Percentiles rank a stretch among this genome's conserved stretches.
Evolutionary conservation across 1,284 basidiomycete genomes (phyloP).

Genomic region (Leccinum griseonigrum): DNA sequence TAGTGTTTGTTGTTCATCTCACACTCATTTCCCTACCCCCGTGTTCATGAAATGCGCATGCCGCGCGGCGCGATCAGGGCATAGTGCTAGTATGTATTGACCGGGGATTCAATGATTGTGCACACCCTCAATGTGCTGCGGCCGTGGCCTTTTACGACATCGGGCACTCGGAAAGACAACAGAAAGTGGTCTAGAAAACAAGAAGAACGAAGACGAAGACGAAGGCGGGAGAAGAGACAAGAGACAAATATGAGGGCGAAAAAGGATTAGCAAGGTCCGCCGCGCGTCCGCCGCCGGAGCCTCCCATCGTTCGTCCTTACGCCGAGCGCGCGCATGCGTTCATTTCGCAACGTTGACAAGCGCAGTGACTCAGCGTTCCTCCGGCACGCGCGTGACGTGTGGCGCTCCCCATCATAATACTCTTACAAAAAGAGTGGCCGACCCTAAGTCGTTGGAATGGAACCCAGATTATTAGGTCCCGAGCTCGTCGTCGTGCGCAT

Average conservation of each 20-base stretch:
- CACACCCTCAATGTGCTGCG: neutral
- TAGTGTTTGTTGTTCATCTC: conserved; percentile 19
- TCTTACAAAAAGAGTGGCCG: conserved; percentile 22
- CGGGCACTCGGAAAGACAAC: neutral
- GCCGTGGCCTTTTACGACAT: conserved; percentile 8
- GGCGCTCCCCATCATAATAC: conserved; percentile 6
- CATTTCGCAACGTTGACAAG: conserved; percentile 3
- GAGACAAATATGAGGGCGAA: neutral
- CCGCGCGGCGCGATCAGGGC: conserved; percentile 15
- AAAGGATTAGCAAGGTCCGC: neutral
- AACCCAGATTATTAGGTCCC: conserved; percentile 4
- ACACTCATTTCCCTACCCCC: neutral
- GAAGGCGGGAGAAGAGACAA: neutral
- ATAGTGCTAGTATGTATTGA: conserved; percentile 1
- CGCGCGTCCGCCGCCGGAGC: neutral
- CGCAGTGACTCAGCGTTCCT: conserved; percentile 21
- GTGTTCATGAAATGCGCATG: conserved; percentile 10
- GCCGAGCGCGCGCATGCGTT: neutral
- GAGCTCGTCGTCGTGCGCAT: conserved; percentile 3
- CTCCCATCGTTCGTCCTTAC: neutral
- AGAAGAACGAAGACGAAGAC: neutral
- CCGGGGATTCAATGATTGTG: conserved; percentile 10
- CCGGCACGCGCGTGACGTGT: conserved; percentile 8
- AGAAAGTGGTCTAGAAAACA: neutral
- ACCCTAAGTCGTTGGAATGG: conserved; percentile 8